Evolutionary conservation across 1,139 yeast species (phyloP), one percentile per base, ranked within the genome.

Genomic region (Blastobotrys serpentis): DNA sequence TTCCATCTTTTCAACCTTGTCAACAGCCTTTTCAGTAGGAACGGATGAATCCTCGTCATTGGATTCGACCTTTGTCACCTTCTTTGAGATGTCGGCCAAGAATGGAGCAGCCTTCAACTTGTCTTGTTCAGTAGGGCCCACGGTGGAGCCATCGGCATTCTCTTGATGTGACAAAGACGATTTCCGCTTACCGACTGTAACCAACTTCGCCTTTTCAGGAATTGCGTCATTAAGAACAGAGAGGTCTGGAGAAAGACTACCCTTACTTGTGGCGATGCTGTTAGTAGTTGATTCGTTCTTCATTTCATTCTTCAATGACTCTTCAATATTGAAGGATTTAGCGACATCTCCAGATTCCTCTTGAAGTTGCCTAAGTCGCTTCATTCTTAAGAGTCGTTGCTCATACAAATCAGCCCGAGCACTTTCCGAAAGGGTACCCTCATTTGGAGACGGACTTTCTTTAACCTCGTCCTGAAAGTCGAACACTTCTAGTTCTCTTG

Each of bases 401-500:
- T 60, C 62, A 43, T 57, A 58, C 34, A 61, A 52, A 41, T 62
- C 62, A 30, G 55, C 54, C 16, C 55, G 47, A 7, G 52, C 51
- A n/a, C 49, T 41, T 14, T 53, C 51, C 1, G 56, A 49, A 1
- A 56, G 34, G 3, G 43, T 36, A 21, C 40, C 34, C 11, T 51
- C 49, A 23, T 47, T 46, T 34, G 49, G 51, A 23, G 41, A 48
- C 14, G 49, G 56, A 29, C 46, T 48, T 21, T 39, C 23, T 16
- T 47, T 53, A 21, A 47, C 49, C 13, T 53, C 56, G 21, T 77
- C 82, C 36, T 70, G 83, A 60, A 88, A 88, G 56, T 88, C 90
- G 18, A 88, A 84, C 80, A 82, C 83, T 65, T 90, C 98, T 55
- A 90, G 75, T 62, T 85, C 88, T 54, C 96, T 74, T 0, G 97